Evolutionary conservation across 768 basidiomycete species (phyloP).

Genomic region (Lentinula guzmanii): DNA sequence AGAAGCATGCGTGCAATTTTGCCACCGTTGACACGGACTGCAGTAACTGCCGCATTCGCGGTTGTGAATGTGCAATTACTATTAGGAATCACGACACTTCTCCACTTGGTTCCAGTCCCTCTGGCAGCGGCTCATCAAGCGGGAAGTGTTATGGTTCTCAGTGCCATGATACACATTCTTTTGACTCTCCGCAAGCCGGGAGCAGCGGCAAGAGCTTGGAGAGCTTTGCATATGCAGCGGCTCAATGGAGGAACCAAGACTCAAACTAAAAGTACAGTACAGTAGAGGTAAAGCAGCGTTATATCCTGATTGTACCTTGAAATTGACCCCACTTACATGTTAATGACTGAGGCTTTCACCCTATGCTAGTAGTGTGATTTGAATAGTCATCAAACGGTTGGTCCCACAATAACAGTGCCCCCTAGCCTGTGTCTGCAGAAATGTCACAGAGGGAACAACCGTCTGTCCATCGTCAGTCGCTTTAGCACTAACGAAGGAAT

Average conservation of each 20-base stretch:
- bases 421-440: neutral
- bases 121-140: slow-evolving; percentile 94
- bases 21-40: slow-evolving; percentile 54
- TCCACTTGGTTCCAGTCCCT: slow-evolving; percentile 90
- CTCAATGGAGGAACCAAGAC: neutral
- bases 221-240: slow-evolving; percentile 16
- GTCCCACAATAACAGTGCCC: neutral
- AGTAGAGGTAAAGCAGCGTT: neutral
- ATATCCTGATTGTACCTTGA: neutral
- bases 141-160: slow-evolving; percentile 85
- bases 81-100: slow-evolving; percentile 62
- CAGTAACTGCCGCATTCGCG: slow-evolving; percentile 57
- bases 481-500: neutral
- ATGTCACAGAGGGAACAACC: neutral
- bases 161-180: slow-evolving; percentile 72
- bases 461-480: neutral
- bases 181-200: slow-evolving; percentile 69
- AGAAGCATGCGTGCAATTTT: slow-evolving; percentile 52
- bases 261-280: neutral
- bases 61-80: slow-evolving; percentile 82
- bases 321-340: neutral
- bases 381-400: neutral
- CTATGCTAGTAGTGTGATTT: neutral
- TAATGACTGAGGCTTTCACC: neutral
- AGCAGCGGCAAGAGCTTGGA: slow-evolving; percentile 56